A percentile compares a stretch with the other conserved stretches of the same genome.
Evolutionary conservation across 305 asterid genomes (phyloP).

Genomic region (Fraxinus xanthoxyloides): DNA sequence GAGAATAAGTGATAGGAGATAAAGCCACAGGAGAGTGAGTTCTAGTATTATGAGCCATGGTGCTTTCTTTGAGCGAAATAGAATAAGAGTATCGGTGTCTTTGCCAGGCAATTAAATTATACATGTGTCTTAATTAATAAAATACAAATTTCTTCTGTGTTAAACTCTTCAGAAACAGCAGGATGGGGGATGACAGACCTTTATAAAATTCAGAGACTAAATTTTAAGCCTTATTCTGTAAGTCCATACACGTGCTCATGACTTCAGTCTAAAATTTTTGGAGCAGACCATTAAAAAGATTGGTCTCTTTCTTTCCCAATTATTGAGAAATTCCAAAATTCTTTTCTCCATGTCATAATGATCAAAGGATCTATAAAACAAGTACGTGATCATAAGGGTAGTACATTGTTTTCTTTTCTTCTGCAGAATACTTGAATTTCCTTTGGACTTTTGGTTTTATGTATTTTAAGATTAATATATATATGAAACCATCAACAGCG

Average conservation of each 20-base stretch:
- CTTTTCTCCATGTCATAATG: not conserved
- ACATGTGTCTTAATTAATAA: not conserved
- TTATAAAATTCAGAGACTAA: slow-evolving; percentile 6
- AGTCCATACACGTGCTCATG: not conserved
- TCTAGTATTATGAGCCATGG: not conserved
- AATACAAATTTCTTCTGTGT: not conserved
- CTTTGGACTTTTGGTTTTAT: slow-evolving; percentile 6
- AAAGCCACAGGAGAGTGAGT: not conserved
- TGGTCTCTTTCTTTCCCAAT: not conserved
- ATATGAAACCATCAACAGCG: slow-evolving; percentile 12
- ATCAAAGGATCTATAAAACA: not conserved
- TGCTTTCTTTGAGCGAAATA: not conserved
- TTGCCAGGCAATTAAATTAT: not conserved
- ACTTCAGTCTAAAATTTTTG: slow-evolving; percentile 2
- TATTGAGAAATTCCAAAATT: not conserved
- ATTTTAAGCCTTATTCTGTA: slow-evolving; percentile 5
- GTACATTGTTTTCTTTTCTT: not conserved
- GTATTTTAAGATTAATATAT: not conserved
- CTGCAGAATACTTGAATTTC: not conserved
- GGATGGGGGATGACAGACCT: slow-evolving; percentile 10
- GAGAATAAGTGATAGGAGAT: not conserved
- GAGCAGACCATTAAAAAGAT: not conserved
- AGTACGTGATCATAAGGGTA: not conserved
- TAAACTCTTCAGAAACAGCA: not conserved
- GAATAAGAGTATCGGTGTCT: not conserved